These are phyloP conservation scores for Atalantia buxifolia DNA, from an alignment of 345 rosid species.

Conservation along the genomic window DNA sequence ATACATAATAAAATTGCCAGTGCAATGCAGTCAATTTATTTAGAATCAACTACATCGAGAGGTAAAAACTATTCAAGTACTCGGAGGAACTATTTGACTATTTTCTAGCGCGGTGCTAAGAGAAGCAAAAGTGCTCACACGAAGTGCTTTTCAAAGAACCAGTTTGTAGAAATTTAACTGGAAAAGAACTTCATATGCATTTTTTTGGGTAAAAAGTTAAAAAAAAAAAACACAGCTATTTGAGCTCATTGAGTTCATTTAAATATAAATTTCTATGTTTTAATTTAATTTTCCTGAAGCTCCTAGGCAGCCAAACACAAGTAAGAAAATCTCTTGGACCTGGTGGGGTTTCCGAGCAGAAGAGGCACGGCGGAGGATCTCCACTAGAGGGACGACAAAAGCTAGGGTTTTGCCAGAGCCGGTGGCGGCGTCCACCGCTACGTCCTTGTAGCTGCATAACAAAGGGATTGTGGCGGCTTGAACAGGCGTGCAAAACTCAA, in stretches of 20 bases:
- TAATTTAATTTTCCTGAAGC: neutral
- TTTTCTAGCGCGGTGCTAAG: neutral
- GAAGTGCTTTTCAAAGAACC: neutral
- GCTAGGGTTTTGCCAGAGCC: conserved; percentile 96
- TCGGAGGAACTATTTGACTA: neutral
- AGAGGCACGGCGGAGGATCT: conserved; percentile 65
- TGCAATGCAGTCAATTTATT: neutral
- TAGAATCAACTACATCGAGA: neutral
- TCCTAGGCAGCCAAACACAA: neutral
- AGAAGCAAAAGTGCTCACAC: neutral
- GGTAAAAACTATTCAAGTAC: neutral
- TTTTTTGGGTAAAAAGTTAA: neutral
- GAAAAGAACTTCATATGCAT: neutral
- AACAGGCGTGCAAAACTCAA: conserved; percentile 91
- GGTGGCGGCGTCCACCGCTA: conserved; percentile 92
- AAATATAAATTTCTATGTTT: neutral
- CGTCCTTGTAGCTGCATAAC: conserved; percentile 84
- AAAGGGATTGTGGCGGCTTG: conserved; percentile 87
- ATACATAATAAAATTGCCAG: neutral
- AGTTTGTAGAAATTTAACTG: neutral
- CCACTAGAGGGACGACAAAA: conserved; percentile 72
- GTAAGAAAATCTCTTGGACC: conserved; percentile 27
- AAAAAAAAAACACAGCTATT: neutral
- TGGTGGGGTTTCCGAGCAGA: conserved; percentile 70
- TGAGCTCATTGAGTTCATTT: neutral